phyloP scores from a whole-genome alignment of 2,329 filamentous ascomycete genomes.

The Fusarium sp. region DNA sequence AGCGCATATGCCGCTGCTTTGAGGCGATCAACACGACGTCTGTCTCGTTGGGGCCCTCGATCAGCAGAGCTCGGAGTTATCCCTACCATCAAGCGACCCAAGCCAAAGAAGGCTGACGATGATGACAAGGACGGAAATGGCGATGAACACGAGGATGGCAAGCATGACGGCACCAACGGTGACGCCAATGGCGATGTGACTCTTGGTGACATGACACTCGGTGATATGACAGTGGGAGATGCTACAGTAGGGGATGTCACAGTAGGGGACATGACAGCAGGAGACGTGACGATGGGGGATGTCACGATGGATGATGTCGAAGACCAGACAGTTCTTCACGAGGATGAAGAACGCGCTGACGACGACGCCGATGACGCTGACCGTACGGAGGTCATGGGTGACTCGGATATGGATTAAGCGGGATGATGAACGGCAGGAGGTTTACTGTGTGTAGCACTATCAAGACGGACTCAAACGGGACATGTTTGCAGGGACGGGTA shows the following conservation, averaged over 20 bases:
- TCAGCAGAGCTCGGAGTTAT: conserved; percentile 58
- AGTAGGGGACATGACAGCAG: conserved; percentile 45
- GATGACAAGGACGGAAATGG: conserved; percentile 42
- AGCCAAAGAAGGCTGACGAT: conserved; percentile 41
- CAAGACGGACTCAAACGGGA: conserved; percentile 22
- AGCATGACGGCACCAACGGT: conserved; percentile 37
- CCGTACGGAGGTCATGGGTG: conserved; percentile 50
- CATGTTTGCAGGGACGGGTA: conserved; percentile 26
- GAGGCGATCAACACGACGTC: conserved; percentile 66
- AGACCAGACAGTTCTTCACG: conserved; percentile 50
- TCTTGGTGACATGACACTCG: conserved; percentile 43
- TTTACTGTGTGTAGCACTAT: conserved; percentile 17
- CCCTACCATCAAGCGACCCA: conserved; percentile 54
- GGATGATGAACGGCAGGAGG: not conserved
- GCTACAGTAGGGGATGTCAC: conserved; percentile 52
- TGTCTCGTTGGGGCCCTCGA: conserved; percentile 71
- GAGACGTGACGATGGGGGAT: conserved; percentile 47
- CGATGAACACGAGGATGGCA: conserved; percentile 44
- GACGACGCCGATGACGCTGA: conserved; percentile 57
- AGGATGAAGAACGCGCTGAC: conserved; percentile 56
- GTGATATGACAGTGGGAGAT: conserved; percentile 57
- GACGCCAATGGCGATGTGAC: conserved; percentile 40
- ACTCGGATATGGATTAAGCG: conserved; percentile 48
- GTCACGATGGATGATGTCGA: conserved; percentile 63
- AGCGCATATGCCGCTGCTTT: conserved; percentile 71